Percentiles rank a stretch among this genome's conserved stretches.
phyloP scores from a whole-genome alignment of 2,329 filamentous ascomycete species.

The Mycosphaerella arachidis region DNA sequence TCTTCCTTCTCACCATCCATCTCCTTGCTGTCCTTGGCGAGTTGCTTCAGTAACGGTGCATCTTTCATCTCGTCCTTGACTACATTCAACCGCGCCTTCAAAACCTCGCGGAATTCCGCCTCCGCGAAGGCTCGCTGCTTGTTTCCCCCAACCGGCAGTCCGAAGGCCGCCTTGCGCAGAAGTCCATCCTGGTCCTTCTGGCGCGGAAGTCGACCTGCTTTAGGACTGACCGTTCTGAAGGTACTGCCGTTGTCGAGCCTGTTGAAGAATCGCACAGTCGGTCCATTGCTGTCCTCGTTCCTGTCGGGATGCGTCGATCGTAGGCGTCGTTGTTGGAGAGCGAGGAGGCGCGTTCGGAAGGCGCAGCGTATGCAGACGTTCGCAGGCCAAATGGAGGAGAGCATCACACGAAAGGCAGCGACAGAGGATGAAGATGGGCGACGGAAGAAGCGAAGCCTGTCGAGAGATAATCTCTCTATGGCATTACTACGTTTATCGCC shows the following conservation, averaged over 20 bases:
- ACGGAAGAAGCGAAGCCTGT: no score
- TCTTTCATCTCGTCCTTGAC: conserved; percentile 29
- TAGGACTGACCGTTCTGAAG: not conserved
- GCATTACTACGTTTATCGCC: no score
- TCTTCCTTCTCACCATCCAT: conserved; percentile 20
- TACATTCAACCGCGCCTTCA: conserved; percentile 22
- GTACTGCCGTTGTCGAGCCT: not conserved
- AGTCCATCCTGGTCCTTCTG: not conserved
- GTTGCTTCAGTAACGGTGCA: conserved; percentile 30
- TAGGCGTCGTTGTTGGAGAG: conserved; percentile 30
- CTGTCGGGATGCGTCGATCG: conserved; percentile 7
- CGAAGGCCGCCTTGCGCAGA: not conserved
- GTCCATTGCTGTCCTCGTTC: not conserved
- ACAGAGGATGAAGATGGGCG: not conserved
- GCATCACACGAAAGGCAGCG: conserved; percentile 12
- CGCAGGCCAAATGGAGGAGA: conserved; percentile 7
- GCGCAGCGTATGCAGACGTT: conserved; percentile 40
- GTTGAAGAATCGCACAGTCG: not conserved
- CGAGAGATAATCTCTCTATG: no score
- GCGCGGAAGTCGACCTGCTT: not conserved
- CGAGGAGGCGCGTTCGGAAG: conserved; percentile 29
- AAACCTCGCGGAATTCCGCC: conserved; percentile 17
- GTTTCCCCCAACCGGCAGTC: not conserved
- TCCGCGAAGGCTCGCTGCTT: not conserved
- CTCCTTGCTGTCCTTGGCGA: conserved; percentile 24